phyloP scores from a whole-genome alignment of 192 early-diverging fungal genomes.

The Mortierella hygrophila region DNA sequence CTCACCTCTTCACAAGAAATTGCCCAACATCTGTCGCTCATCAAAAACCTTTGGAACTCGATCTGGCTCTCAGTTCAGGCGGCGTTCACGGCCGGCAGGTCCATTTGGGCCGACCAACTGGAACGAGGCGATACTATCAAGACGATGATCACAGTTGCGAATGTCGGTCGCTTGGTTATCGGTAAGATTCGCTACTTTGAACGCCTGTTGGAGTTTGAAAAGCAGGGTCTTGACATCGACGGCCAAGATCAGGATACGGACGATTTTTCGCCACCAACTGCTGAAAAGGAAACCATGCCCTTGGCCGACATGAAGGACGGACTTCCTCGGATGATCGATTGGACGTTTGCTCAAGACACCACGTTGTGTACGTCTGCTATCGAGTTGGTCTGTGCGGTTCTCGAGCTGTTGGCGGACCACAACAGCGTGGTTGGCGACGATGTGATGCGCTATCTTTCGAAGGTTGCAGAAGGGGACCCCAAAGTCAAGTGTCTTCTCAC shows the following conservation, averaged over 20 bases:
- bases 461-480: constrained; percentile 23
- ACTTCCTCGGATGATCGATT: constrained; percentile 26
- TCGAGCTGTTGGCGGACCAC: constrained; percentile 41
- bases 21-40: constrained; percentile 28
- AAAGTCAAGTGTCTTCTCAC: constrained; percentile 34
- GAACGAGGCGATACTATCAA: constrained; percentile 42
- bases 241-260: constrained; percentile 21
- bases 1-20: constrained; percentile 45
- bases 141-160: constrained; percentile 39
- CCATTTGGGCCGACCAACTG: constrained; percentile 34
- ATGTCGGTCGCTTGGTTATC: constrained; percentile 39
- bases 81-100: constrained; percentile 34
- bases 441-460: constrained; percentile 12
- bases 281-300: constrained; percentile 41
- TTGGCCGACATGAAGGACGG: constrained; percentile 34
- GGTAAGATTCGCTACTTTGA: constrained; percentile 52
- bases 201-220: constrained; percentile 48
- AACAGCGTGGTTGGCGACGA: constrained; percentile 17
- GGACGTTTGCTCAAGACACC: constrained; percentile 46
- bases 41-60: constrained; percentile 46
- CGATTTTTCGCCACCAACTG: neutral
- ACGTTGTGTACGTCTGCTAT: constrained; percentile 36
- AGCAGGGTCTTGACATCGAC: constrained; percentile 28
- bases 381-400: constrained; percentile 31
- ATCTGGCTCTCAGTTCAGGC: constrained; percentile 46